Evolutionary conservation across 2,329 filamentous ascomycete genomes (phyloP).

Genomic region (Apiospora kogelbergensis): DNA sequence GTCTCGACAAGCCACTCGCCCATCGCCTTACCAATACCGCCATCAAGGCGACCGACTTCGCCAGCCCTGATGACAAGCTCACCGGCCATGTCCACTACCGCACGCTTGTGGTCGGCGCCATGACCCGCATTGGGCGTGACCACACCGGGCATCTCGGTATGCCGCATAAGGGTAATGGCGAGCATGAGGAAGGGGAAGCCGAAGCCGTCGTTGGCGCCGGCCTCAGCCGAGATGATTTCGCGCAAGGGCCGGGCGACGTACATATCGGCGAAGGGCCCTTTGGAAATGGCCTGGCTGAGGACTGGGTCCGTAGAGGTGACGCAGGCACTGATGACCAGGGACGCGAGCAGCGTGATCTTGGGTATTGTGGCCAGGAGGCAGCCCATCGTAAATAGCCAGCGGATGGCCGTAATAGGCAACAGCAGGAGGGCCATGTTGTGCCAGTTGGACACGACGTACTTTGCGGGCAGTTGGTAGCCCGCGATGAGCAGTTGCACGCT

Average conservation of each 20-base stretch:
- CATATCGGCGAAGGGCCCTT: slow-evolving; percentile 62
- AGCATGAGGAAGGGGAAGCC: slow-evolving; percentile 63
- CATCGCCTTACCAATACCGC: slow-evolving; percentile 33
- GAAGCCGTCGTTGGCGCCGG: slow-evolving; percentile 62
- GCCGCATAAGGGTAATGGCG: slow-evolving; percentile 55
- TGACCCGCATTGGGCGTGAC: not conserved
- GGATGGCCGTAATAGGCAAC: slow-evolving; percentile 60
- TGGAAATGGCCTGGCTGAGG: slow-evolving; percentile 62
- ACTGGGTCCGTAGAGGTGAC: slow-evolving; percentile 63
- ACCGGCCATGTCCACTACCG: not conserved
- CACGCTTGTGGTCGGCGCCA: not conserved
- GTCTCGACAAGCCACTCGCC: slow-evolving; percentile 59
- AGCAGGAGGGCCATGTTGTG: slow-evolving; percentile 56
- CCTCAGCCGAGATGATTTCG: slow-evolving; percentile 63
- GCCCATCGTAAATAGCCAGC: slow-evolving; percentile 59
- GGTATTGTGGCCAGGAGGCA: slow-evolving; percentile 57
- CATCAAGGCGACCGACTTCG: slow-evolving; percentile 31
- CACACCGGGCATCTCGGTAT: slow-evolving; percentile 24
- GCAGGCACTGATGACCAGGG: slow-evolving; percentile 59
- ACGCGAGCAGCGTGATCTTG: slow-evolving; percentile 51
- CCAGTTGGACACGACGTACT: slow-evolving; percentile 49
- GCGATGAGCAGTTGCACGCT: slow-evolving; percentile 64
- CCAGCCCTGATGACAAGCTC: slow-evolving; percentile 34
- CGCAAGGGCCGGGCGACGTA: slow-evolving; percentile 57
- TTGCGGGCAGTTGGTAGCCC: slow-evolving; percentile 60